phyloP scores from a whole-genome alignment of 164 flowering plant genomes.

The Chimonanthus salicifolius region DNA sequence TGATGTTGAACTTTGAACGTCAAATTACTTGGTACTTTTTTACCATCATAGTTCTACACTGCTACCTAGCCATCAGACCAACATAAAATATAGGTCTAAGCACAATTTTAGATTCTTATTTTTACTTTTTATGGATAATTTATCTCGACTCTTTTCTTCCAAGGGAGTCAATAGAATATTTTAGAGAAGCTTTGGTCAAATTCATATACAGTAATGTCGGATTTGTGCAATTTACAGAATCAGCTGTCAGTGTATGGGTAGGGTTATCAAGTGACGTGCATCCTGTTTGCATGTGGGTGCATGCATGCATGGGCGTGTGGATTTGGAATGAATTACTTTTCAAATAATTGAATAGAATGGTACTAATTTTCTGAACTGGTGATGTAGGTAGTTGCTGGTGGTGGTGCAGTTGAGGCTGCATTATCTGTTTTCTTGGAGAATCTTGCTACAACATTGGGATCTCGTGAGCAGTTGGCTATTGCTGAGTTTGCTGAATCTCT shows the following conservation, averaged over 20 bases:
- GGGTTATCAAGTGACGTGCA: not conserved
- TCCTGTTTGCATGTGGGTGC: not conserved
- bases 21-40: no score
- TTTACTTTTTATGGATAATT: no score
- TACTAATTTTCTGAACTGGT: not conserved
- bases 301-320: no score
- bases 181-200: no score
- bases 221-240: not conserved
- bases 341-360: not conserved
- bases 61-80: no score
- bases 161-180: no score
- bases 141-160: no score
- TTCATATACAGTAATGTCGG: no score
- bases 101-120: no score
- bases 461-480: conserved; percentile 97
- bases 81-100: no score
- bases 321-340: not conserved
- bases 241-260: not conserved
- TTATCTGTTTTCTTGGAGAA: conserved; percentile 88
- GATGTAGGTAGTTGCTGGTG: conserved; percentile 92
- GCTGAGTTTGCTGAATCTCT: conserved; percentile 97
- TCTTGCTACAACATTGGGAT: conserved; percentile 92
- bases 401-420: conserved; percentile 98
- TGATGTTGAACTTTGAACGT: no score
- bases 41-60: no score